Evolutionary conservation across 164 flowering plant species (phyloP).

Genomic region (Buxus sempervirens): DNA sequence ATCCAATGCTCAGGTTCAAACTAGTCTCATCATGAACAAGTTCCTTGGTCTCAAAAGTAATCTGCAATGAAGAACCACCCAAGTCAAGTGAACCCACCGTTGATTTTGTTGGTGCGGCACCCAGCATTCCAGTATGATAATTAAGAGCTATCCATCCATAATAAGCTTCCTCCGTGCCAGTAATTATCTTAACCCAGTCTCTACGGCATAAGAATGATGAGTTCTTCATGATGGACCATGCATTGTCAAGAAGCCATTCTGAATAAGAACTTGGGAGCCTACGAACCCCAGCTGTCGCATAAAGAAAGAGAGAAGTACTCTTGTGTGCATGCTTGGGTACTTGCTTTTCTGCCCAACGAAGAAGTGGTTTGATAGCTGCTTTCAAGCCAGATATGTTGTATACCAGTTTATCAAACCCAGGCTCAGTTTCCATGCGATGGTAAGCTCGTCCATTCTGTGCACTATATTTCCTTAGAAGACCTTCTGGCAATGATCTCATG

Average conservation of each 20-base stretch:
- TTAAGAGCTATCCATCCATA: conserved; percentile 98
- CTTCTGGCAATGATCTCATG: conserved; percentile 56
- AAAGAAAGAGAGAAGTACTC: conserved; percentile 73
- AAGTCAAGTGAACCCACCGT: conserved; percentile 96
- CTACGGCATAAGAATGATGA: conserved; percentile 69
- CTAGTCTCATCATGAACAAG: conserved; percentile 46
- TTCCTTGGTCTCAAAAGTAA: conserved; percentile 78
- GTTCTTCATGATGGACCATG: conserved; percentile 63
- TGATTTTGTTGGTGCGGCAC: conserved; percentile 49
- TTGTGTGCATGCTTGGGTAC: conserved; percentile 78
- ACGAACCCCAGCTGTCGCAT: conserved; percentile 97
- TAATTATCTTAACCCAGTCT: conserved; percentile 79
- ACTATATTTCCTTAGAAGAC: conserved; percentile 34
- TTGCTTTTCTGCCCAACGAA: conserved; percentile 91
- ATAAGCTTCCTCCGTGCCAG: conserved; percentile 95
- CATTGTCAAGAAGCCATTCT: conserved; percentile 78
- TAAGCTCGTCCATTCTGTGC: conserved; percentile 77
- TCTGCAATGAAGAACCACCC: conserved; percentile 97
- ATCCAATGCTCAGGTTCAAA: conserved; percentile 74
- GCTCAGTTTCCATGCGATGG: conserved; percentile 95
- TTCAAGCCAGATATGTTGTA: conserved; percentile 69
- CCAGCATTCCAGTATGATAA: conserved; percentile 60
- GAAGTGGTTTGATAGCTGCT: conserved; percentile 71
- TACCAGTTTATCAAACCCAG: conserved; percentile 89
- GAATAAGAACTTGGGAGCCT: conserved; percentile 74